A percentile compares a stretch with the other conserved stretches of the same genome.
Evolutionary conservation across 345 rosid genomes (phyloP).

Genomic region (Cardamine occulta): DNA sequence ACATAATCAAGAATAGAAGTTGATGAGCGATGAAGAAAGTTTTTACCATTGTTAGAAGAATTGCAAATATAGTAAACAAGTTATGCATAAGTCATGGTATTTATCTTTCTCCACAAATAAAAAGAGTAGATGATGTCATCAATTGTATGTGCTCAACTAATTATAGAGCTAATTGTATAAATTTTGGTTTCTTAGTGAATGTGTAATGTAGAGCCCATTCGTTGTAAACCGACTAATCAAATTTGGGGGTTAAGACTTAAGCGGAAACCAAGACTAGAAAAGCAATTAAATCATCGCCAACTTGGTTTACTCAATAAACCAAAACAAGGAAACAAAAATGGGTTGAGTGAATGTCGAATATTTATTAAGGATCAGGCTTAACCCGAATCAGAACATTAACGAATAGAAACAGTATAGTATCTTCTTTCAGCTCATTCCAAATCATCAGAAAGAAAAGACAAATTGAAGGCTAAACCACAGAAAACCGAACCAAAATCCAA

Average conservation of each 20-base stretch:
- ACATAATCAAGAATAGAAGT: constrained; percentile 34
- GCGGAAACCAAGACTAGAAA: background rate
- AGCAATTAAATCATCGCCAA: constrained; percentile 10
- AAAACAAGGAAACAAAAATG: constrained; percentile 17
- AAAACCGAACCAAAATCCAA: constrained; percentile 30
- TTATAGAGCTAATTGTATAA: background rate
- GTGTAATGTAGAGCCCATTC: background rate
- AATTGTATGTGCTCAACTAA: background rate
- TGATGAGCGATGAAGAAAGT: constrained; percentile 25
- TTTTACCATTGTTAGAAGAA: constrained; percentile 23
- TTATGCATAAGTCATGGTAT: background rate
- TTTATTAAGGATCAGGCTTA: constrained; percentile 37
- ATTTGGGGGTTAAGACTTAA: background rate
- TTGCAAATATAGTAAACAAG: constrained; percentile 31
- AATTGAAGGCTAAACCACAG: constrained; percentile 36
- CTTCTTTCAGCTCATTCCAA: constrained; percentile 20
- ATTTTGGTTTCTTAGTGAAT: background rate
- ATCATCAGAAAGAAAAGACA: constrained; percentile 18
- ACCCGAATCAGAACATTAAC: constrained; percentile 37
- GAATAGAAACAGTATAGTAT: constrained; percentile 17
- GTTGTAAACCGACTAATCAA: background rate
- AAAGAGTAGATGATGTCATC: background rate
- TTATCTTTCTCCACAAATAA: background rate
- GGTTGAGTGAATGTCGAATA: constrained; percentile 21
- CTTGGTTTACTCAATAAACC: constrained; percentile 36